A percentile compares a stretch with the other conserved stretches of the same genome.
phyloP scores from a whole-genome alignment of 345 rosid genomes.

The Garcia nutans region DNA sequence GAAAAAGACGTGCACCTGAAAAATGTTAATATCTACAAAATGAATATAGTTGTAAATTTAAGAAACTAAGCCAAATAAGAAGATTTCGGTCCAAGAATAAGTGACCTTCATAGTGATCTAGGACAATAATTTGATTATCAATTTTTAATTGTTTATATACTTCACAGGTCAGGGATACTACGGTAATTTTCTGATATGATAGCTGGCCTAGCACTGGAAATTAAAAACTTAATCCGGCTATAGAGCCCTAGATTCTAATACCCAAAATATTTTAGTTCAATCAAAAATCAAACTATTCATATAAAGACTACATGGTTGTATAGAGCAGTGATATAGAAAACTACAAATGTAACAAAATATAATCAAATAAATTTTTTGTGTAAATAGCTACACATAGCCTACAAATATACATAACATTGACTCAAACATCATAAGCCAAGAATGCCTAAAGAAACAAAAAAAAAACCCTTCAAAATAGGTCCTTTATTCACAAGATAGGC shows the following conservation, averaged over 20 bases:
- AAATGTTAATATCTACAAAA: not conserved
- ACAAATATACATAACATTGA: not conserved
- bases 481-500: too few species aligned
- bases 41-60: not conserved
- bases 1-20: constrained; percentile 10
- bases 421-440: not conserved
- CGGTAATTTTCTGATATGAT: not conserved
- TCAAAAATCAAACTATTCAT: not conserved
- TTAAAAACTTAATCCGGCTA: not conserved
- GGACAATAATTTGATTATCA: not conserved
- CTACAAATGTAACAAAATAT: not conserved
- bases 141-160: not conserved
- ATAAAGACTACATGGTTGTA: not conserved
- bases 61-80: not conserved
- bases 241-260: not conserved
- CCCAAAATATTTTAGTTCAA: not conserved
- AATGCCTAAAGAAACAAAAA: not conserved
- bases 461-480: too few species aligned
- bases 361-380: too few species aligned
- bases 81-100: constrained; percentile 4
- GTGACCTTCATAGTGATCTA: not conserved
- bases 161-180: not conserved
- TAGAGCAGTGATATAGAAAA: not conserved
- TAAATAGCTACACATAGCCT: too few species aligned
- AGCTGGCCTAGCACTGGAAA: not conserved